Evolutionary conservation across 148 eudicot genomes (phyloP).

Genomic region (Arbutus unedo): DNA sequence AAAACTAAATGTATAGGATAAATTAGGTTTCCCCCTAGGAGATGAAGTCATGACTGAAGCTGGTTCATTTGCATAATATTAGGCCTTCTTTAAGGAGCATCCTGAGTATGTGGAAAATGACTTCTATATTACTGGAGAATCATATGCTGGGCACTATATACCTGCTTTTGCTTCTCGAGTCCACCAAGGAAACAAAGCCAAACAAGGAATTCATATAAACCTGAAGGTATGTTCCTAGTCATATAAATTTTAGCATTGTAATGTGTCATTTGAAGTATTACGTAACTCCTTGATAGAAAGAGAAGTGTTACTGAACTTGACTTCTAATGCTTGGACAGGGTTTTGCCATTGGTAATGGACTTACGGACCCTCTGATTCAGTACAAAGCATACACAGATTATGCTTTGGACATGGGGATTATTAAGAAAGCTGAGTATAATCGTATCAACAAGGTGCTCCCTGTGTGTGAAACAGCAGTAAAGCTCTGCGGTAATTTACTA

Average conservation of each 20-base stretch:
- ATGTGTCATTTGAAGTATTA: not conserved
- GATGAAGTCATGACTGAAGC: slow-evolving; percentile 7
- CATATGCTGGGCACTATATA: slow-evolving; percentile 92
- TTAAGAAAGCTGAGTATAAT: slow-evolving; percentile 51
- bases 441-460: slow-evolving; percentile 71
- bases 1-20: not conserved
- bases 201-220: slow-evolving; percentile 73
- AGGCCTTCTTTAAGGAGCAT: slow-evolving; percentile 86
- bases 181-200: slow-evolving; percentile 69
- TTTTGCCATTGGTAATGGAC: slow-evolving; percentile 89
- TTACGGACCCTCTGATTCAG: slow-evolving; percentile 78
- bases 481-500: slow-evolving; percentile 64
- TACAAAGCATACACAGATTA: slow-evolving; percentile 87
- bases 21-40: not conserved
- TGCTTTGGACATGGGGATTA: slow-evolving; percentile 82
- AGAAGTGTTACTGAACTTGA: not conserved
- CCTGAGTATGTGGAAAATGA: slow-evolving; percentile 67
- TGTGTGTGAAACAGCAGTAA: slow-evolving; percentile 66
- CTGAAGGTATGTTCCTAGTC: slow-evolving; percentile 56
- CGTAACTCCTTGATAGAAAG: not conserved
- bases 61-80: slow-evolving; percentile 13
- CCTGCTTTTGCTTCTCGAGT: slow-evolving; percentile 94
- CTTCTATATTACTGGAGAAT: slow-evolving; percentile 91
- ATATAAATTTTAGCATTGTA: not conserved
- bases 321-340: slow-evolving; percentile 43